These are phyloP conservation scores for Mycena haematopus DNA, from an alignment of 768 basidiomycete genomes.

Conservation along the genomic window DNA sequence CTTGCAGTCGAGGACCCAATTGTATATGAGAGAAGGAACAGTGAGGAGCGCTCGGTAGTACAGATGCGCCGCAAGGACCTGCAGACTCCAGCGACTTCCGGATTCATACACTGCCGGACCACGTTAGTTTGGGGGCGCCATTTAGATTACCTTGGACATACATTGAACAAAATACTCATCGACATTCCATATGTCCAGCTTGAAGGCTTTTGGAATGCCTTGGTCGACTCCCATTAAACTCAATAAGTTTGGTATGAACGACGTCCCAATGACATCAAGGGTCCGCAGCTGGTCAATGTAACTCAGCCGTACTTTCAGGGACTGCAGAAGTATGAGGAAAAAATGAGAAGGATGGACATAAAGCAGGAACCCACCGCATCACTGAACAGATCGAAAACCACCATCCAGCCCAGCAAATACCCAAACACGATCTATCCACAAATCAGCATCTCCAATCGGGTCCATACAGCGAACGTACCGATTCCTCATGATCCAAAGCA, in stretches of 20 bases:
- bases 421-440: conserved; percentile 57
- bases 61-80: conserved; percentile 81
- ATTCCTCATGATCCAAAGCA: conserved; percentile 43
- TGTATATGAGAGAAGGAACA: conserved; percentile 84
- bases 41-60: conserved; percentile 87
- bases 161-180: conserved; percentile 83
- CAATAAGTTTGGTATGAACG: conserved; percentile 78
- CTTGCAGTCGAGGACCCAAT: conserved; percentile 87
- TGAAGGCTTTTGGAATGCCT: conserved; percentile 70
- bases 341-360: not conserved
- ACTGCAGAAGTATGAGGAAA: conserved; percentile 52
- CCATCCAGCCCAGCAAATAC: conserved; percentile 87
- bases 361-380: conserved; percentile 68
- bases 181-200: conserved; percentile 84
- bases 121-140: conserved; percentile 9
- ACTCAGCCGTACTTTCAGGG: conserved; percentile 81
- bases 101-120: conserved; percentile 63
- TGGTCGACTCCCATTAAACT: conserved; percentile 70
- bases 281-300: conserved; percentile 89
- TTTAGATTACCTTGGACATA: conserved; percentile 41
- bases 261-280: conserved; percentile 62
- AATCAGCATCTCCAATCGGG: not conserved
- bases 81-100: conserved; percentile 55
- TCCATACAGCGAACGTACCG: conserved; percentile 36
- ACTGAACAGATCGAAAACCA: conserved; percentile 83